phyloP scores from a whole-genome alignment of 768 basidiomycete species.

The Cyclocybe aegerita region DNA sequence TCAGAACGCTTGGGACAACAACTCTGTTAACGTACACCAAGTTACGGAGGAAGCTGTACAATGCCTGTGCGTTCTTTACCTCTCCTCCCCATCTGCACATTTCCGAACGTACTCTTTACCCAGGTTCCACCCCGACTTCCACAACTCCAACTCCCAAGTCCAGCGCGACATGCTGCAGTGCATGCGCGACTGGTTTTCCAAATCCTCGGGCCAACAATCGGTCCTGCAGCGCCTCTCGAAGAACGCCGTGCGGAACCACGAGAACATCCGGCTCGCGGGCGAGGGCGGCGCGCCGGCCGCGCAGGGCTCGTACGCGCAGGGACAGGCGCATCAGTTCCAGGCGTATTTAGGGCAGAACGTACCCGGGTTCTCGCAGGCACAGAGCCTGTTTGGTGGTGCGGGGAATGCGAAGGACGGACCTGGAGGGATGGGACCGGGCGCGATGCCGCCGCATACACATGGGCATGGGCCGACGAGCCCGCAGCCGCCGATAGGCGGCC shows the following conservation, averaged over 20 bases:
- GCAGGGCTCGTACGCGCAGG: constrained; percentile 48
- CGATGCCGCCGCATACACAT: constrained; percentile 1
- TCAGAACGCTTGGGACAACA: constrained; percentile 81
- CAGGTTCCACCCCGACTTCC: constrained; percentile 87
- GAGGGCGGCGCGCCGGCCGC: constrained; percentile 47
- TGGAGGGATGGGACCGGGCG: constrained; percentile 15
- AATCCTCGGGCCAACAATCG: constrained; percentile 44
- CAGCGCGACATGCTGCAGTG: constrained; percentile 77
- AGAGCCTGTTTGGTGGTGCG: constrained; percentile 32
- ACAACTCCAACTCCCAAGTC: constrained; percentile 57
- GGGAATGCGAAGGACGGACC: constrained; percentile 25
- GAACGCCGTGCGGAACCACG: constrained; percentile 66
- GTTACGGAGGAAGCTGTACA: constrained; percentile 63
- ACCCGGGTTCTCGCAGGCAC: constrained; percentile 47
- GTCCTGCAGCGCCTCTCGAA: constrained; percentile 60
- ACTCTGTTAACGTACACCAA: constrained; percentile 52
- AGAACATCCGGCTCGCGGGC: constrained; percentile 62
- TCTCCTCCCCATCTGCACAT: background rate
- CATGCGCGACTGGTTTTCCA: constrained; percentile 61
- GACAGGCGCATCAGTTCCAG: constrained; percentile 49
- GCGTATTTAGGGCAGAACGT: constrained; percentile 45
- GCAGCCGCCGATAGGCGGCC: constrained; percentile 17
- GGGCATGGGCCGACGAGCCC: background rate
- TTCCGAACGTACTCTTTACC: background rate
- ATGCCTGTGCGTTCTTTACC: constrained; percentile 51